Evolutionary conservation across 345 rosid species (phyloP).

Genomic region (Clausena lansium): DNA sequence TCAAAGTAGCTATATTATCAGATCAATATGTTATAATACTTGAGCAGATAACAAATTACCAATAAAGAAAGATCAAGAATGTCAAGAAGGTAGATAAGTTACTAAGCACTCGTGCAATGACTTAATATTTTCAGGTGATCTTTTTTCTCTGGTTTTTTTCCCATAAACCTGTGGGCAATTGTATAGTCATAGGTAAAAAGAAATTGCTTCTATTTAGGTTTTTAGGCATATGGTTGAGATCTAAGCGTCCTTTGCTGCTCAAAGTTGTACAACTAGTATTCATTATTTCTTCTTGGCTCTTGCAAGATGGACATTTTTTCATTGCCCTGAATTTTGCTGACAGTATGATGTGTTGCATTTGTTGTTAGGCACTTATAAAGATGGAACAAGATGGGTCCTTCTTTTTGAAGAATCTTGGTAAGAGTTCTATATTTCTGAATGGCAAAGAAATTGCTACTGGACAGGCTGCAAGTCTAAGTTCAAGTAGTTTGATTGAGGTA

Average conservation of each 20-base stretch:
- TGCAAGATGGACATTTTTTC: neutral
- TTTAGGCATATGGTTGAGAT: neutral
- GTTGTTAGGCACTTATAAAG: slow-evolving; percentile 60
- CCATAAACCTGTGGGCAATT: neutral
- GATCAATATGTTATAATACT: neutral
- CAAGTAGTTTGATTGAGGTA: slow-evolving; percentile 66
- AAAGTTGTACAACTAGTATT: neutral
- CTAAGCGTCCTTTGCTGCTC: neutral
- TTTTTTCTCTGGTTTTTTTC: neutral
- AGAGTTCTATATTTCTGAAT: slow-evolving; percentile 47
- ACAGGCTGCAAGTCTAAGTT: slow-evolving; percentile 33
- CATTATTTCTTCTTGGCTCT: neutral
- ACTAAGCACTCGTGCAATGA: neutral
- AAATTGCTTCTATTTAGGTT: neutral
- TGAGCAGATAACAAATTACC: neutral
- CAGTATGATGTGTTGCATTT: slow-evolving; percentile 14
- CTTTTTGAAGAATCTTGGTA: slow-evolving; percentile 65
- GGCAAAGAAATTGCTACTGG: slow-evolving; percentile 52
- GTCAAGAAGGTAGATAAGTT: neutral
- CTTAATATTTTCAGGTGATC: neutral
- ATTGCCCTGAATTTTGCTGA: neutral
- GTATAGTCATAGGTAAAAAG: neutral
- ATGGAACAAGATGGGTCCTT: slow-evolving; percentile 63
- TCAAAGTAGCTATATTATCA: neutral
- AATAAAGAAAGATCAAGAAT: neutral